Percentiles rank a stretch among this genome's conserved stretches.
Conservation (phyloP, 2,329 filamentous ascomycete genomes). For the Neofusicoccum ribis region DNA sequence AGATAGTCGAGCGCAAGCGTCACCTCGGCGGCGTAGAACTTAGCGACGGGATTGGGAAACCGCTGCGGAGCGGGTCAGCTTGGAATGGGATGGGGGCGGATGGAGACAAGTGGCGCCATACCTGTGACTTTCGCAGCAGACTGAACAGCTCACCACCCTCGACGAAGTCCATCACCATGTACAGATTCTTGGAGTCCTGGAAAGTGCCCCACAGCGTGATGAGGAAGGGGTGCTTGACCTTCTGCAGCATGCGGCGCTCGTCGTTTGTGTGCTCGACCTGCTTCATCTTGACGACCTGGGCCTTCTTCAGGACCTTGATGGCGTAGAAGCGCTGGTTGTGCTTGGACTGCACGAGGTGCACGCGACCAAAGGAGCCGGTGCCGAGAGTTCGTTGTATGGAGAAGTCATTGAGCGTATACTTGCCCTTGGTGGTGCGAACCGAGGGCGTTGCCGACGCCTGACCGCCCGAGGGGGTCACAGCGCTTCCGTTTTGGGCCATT, state of each 20-base stretch:
- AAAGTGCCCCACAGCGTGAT: constrained; percentile 99
- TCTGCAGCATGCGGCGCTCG: constrained; percentile 90
- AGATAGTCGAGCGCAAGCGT: constrained; percentile 94
- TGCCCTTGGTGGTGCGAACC: constrained; percentile 82
- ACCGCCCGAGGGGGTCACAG: constrained; percentile 37
- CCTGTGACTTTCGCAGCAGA: constrained; percentile 87
- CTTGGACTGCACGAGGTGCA: constrained; percentile 94
- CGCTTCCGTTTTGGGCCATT: constrained; percentile 36
- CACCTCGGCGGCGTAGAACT: constrained; percentile 98
- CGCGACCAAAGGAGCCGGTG: constrained; percentile 93
- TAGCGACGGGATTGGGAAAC: constrained; percentile 97
- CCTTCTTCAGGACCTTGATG: constrained; percentile 97
- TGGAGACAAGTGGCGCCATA: constrained; percentile 49
- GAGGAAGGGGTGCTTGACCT: constrained; percentile 96
- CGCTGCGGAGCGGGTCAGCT: constrained; percentile 58
- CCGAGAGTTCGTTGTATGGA: constrained; percentile 86
- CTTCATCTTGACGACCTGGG: constrained; percentile 99
- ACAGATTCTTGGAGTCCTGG: constrained; percentile 90
- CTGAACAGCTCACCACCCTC: constrained; percentile 98
- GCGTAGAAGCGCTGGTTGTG: constrained; percentile 99
- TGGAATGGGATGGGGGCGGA: constrained; percentile 12
- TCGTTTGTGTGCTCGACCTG: constrained; percentile 99
- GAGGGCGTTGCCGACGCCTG: constrained; percentile 31
- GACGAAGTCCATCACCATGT: constrained; percentile 99
- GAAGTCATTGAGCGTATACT: constrained; percentile 93